These are phyloP conservation scores for Leccinum pallidistipes DNA, from an alignment of 1,284 basidiomycete genomes.

Conservation along the genomic window DNA sequence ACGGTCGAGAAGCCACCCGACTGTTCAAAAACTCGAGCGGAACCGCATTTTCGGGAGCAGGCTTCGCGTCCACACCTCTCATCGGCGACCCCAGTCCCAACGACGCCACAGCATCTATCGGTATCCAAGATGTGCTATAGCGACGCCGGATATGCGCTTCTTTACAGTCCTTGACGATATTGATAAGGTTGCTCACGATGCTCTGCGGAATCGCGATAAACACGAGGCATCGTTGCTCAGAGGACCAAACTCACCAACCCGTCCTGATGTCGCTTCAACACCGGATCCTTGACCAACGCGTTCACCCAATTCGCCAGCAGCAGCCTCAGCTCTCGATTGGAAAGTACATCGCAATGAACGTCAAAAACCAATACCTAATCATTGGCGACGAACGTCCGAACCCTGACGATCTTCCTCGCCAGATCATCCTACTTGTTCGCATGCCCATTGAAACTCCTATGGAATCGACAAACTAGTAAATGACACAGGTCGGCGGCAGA, in stretches of 20 bases:
- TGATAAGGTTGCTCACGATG: conserved; percentile 49
- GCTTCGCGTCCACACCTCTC: conserved; percentile 47
- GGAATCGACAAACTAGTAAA: conserved; percentile 79
- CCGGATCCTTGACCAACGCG: conserved; percentile 62
- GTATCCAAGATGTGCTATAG: conserved; percentile 10
- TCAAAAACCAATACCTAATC: conserved; percentile 70
- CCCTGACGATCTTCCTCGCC: conserved; percentile 73
- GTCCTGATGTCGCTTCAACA: conserved; percentile 64
- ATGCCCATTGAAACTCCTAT: conserved; percentile 74
- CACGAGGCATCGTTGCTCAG: not conserved
- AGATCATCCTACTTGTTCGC: conserved; percentile 54
- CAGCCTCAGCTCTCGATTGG: no score
- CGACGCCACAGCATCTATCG: conserved; percentile 9
- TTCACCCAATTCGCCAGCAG: conserved; percentile 63
- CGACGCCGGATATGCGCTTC: conserved; percentile 46
- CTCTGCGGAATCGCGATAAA: conserved; percentile 54
- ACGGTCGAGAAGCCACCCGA: conserved; percentile 45
- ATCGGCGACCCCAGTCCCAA: conserved; percentile 28
- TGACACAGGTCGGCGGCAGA: conserved; percentile 74
- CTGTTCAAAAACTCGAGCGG: conserved; percentile 66
- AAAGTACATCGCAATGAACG: conserved; percentile 58
- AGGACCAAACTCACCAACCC: conserved; percentile 43
- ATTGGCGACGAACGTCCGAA: conserved; percentile 84
- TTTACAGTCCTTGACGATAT: conserved; percentile 60
- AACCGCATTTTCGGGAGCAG: conserved; percentile 57